Evolutionary conservation across 2,329 filamentous ascomycete genomes (phyloP), one percentile per base, ranked within the genome.

Genomic region (Neophaeococcomyces aloes): DNA sequence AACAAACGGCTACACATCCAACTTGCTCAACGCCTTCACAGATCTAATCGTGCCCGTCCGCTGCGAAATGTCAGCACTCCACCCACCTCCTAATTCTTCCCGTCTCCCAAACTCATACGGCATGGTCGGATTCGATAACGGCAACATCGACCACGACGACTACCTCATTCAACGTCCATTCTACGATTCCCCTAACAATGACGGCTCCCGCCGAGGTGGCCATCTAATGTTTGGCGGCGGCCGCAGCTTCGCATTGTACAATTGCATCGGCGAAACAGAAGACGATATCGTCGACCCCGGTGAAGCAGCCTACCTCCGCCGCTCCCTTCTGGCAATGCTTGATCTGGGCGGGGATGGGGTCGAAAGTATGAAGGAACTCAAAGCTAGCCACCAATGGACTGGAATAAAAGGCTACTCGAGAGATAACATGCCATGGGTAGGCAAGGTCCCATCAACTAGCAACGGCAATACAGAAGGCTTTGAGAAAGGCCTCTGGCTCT

Each of bases 1-100:
- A 3, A 89, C 83, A 1, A 94, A 94, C 57, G 88, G 70, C 3
- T 93, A 94, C 61, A 88, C 86, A 0, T 85, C 84, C 1, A 72
- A 79, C 48, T 69, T 94, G 3, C 65, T 89, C 1, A 84, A 84
- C 0, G 58, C 66, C 27, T 81, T 89, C 53, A 68, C 74, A 7
- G 76, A 79, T 50, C 69, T 87, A 7, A 82, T 94, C 49, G 76
- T 88, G 2, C 88, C 88, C 0, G 79, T 83, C 2, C 71, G 83
- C 18, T 86, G 84, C 1, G 56, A 61, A 23, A 64, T 62, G 47
- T 55, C 59, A 39, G 59, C 59, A 4, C 59, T 65, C 13, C 79
- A 88, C 3, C 52, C 52, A 18, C 48, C 57, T 4, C 19, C 44
- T 7, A 30, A 40, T 3, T 48, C 59, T 7, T 36, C 50, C 1